phyloP scores from a whole-genome alignment of 83 land plant species.

The Thuja plicata region DNA sequence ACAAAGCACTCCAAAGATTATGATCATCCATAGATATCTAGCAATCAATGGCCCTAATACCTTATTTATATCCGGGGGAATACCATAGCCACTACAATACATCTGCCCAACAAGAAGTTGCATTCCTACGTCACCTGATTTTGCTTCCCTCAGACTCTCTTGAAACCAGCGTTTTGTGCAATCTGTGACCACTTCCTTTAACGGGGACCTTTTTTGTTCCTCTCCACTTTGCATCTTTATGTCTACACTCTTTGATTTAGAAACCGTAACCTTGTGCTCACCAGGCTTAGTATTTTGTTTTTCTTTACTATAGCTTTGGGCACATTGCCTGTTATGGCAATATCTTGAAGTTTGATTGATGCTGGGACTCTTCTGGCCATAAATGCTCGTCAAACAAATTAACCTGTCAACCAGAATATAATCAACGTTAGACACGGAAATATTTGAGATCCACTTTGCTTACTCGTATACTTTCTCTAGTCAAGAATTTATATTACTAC shows the following conservation, averaged over 20 bases:
- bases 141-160: slow-evolving; percentile 75
- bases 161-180: slow-evolving; percentile 85
- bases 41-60: slow-evolving; percentile 24
- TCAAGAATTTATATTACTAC: neutral
- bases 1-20: neutral
- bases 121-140: slow-evolving; percentile 71
- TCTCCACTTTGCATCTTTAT: slow-evolving; percentile 3
- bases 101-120: slow-evolving; percentile 84
- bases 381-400: neutral
- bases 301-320: neutral
- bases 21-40: slow-evolving; percentile 4
- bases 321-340: slow-evolving; percentile 11
- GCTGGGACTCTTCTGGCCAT: slow-evolving; percentile 6
- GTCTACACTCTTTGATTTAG: neutral
- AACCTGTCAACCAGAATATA: slow-evolving; percentile 6
- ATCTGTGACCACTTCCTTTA: slow-evolving; percentile 75
- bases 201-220: slow-evolving; percentile 31
- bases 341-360: slow-evolving; percentile 3
- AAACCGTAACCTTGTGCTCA: neutral
- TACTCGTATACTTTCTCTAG: neutral
- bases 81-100: slow-evolving; percentile 90
- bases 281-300: neutral
- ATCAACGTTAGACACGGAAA: neutral
- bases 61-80: slow-evolving; percentile 59
- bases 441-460: neutral